phyloP scores from a whole-genome alignment of 345 rosid genomes.

The Pelargonium nanum region DNA sequence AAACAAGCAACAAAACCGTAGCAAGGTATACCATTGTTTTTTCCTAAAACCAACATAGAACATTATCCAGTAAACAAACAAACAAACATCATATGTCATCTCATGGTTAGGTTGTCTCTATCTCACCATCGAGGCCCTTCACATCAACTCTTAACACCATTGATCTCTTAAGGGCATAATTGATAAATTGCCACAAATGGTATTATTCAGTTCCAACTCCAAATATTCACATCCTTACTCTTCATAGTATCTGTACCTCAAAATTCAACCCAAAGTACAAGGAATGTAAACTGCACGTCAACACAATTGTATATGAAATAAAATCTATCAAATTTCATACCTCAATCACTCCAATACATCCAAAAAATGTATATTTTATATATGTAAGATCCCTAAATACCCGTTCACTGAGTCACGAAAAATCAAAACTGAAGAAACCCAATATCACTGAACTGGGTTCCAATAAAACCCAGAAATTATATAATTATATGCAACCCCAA shows the following conservation, averaged over 20 bases:
- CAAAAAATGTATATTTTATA: no score
- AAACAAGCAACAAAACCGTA: background rate
- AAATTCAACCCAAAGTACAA: background rate
- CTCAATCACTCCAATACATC: no score
- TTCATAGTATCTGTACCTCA: background rate
- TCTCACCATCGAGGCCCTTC: no score
- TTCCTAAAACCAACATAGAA: background rate
- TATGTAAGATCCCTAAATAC: background rate
- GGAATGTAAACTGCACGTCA: background rate
- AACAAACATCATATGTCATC: background rate
- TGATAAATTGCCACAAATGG: no score
- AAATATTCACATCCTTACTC: background rate
- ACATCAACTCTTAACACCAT: background rate
- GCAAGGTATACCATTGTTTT: background rate
- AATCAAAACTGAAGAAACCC: background rate
- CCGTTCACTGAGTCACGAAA: background rate
- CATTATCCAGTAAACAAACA: background rate
- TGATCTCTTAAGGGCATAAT: background rate
- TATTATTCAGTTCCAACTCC: background rate
- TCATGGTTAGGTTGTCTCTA: no score
- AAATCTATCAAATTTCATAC: no score
- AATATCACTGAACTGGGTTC: constrained; percentile 1
- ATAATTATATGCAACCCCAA: background rate
- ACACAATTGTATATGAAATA: no score
- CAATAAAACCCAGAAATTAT: background rate